Evolutionary conservation across 768 basidiomycete genomes (phyloP).

Genomic region (Boletus tylopilopsis): DNA sequence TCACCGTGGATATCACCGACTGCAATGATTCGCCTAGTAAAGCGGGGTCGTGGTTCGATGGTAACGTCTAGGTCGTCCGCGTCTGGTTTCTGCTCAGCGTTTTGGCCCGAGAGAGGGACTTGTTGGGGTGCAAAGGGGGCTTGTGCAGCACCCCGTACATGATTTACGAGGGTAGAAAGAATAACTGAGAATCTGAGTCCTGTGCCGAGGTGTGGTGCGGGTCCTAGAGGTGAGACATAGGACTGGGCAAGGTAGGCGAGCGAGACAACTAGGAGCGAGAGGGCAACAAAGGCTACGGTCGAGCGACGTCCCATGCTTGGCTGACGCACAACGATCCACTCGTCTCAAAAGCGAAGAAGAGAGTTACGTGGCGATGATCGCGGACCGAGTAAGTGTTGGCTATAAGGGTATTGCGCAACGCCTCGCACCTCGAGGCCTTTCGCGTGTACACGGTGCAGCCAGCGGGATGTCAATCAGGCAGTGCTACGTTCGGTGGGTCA

Average conservation of each 20-base stretch:
- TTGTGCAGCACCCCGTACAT: slow-evolving; percentile 21
- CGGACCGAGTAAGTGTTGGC: slow-evolving; percentile 13
- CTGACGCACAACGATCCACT: background rate
- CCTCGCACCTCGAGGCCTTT: slow-evolving; percentile 22
- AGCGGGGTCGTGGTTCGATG: slow-evolving; percentile 29
- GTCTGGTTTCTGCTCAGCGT: slow-evolving; percentile 1
- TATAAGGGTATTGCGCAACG: slow-evolving; percentile 18
- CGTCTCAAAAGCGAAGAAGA: slow-evolving; percentile 5
- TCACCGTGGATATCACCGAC: slow-evolving; percentile 95
- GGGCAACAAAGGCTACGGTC: slow-evolving; percentile 15
- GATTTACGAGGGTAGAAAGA: slow-evolving; percentile 24
- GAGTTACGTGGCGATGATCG: background rate
- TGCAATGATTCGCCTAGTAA: slow-evolving; percentile 63
- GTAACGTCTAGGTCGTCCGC: slow-evolving; percentile 8
- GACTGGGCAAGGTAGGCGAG: slow-evolving; percentile 30
- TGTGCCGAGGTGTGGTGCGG: slow-evolving; percentile 29
- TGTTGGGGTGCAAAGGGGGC: slow-evolving; percentile 21
- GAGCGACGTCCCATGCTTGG: slow-evolving; percentile 23
- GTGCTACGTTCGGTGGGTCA: slow-evolving; percentile 5
- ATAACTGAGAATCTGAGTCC: slow-evolving; percentile 19
- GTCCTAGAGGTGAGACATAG: slow-evolving; percentile 29
- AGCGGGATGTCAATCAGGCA: slow-evolving; percentile 17
- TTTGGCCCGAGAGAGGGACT: slow-evolving; percentile 7
- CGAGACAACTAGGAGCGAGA: slow-evolving; percentile 28
- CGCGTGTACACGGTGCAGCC: slow-evolving; percentile 23